Conservation (phyloP, 2,329 filamentous ascomycete species). For the Juglanconis juglandina region DNA sequence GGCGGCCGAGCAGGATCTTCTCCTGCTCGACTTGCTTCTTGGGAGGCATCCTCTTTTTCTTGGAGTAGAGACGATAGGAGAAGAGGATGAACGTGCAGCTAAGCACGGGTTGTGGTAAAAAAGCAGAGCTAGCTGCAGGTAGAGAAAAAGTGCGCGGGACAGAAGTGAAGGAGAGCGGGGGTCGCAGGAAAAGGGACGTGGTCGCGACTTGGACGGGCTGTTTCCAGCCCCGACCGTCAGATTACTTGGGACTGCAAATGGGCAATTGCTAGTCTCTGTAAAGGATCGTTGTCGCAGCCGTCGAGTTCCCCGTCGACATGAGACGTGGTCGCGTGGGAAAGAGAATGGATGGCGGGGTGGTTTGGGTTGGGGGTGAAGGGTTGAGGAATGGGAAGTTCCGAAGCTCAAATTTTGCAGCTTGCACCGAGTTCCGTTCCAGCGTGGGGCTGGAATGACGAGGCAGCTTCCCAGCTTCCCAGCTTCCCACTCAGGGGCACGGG, state of each 20-base stretch:
- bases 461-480: not conserved
- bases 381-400: not conserved
- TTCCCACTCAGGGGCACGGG: not conserved
- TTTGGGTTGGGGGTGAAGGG: not conserved
- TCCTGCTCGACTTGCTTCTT: constrained; percentile 91
- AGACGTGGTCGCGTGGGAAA: not conserved
- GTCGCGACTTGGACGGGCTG: constrained; percentile 36
- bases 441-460: not conserved
- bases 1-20: constrained; percentile 93
- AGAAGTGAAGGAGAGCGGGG: constrained; percentile 52
- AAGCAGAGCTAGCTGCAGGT: constrained; percentile 66
- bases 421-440: too few species aligned
- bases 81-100: constrained; percentile 46
- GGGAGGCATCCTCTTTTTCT: constrained; percentile 78
- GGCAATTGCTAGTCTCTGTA: not conserved
- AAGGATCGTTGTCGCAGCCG: not conserved
- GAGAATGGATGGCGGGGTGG: not conserved
- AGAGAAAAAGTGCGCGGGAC: constrained; percentile 44
- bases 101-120: constrained; percentile 51
- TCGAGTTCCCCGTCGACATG: too few species aligned
- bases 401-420: too few species aligned
- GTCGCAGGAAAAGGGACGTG: constrained; percentile 40
- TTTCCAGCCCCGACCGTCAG: constrained; percentile 36
- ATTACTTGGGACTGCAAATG: constrained; percentile 4
- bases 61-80: constrained; percentile 54